Conservation (phyloP, 78 protist species). For the Dictyostelium purpureum region DNA sequence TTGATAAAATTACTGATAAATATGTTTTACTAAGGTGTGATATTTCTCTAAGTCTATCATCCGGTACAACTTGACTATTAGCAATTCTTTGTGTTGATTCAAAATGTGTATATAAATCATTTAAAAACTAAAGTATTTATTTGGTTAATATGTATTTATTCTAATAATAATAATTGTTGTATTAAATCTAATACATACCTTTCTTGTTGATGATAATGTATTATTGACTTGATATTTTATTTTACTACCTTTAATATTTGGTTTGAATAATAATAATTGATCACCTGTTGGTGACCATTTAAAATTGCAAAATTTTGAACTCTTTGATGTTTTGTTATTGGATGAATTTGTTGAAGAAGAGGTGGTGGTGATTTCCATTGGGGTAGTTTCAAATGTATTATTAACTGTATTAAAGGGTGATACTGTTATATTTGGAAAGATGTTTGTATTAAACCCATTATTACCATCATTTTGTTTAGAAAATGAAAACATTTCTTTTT, state of each 20-base stretch:
- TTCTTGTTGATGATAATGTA: not conserved
- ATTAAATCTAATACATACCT: not conserved
- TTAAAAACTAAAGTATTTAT: constrained; percentile 21
- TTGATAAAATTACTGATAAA: constrained; percentile 35
- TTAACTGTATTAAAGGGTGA: too few relatives aligned
- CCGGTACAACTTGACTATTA: not conserved
- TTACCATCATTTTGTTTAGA: too few relatives aligned
- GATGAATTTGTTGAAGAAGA: not conserved
- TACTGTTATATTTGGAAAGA: too few relatives aligned
- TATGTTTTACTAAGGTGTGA: constrained; percentile 21
- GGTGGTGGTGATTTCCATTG: too few relatives aligned
- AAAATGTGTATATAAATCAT: constrained; percentile 60
- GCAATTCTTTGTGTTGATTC: constrained; percentile 4
- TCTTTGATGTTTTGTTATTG: not conserved
- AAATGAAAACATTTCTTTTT: too few relatives aligned
- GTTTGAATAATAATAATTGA: not conserved
- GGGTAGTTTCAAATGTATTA: too few relatives aligned
- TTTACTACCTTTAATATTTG: not conserved
- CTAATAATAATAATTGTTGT: not conserved
- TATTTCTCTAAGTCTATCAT: constrained; percentile 59
- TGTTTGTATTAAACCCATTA: too few relatives aligned
- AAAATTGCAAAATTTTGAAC: not conserved
- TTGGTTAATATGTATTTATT: not conserved
- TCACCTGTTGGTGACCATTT: constrained; percentile 47
- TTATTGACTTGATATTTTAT: not conserved